These are phyloP conservation scores for Metschnikowia corniflorae DNA, from an alignment of 805 yeast species.

Conservation along the genomic window DNA sequence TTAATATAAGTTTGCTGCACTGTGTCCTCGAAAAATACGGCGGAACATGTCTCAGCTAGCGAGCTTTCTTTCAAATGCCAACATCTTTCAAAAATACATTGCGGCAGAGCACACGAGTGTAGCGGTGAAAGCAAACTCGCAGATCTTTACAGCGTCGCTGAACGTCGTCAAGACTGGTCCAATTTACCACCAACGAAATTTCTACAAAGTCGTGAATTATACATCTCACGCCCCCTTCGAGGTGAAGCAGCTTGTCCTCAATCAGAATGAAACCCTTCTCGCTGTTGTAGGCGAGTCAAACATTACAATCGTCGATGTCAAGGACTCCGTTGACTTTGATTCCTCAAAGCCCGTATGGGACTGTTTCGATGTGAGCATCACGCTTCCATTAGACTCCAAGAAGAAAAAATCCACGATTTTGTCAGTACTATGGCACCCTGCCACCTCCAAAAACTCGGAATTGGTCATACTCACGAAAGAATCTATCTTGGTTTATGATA, in stretches of 20 bases:
- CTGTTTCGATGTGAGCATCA: slow-evolving; percentile 3
- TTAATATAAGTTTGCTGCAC: too few species aligned
- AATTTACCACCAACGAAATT: slow-evolving; percentile 5
- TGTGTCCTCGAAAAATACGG: too few species aligned
- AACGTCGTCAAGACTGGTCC: slow-evolving; percentile 13
- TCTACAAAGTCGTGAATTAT: slow-evolving; percentile 7
- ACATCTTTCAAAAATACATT: slow-evolving; percentile 7
- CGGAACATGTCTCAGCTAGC: slow-evolving; percentile 4
- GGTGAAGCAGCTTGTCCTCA: slow-evolving; percentile 9
- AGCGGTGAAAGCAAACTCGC: slow-evolving; percentile 12
- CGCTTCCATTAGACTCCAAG: neutral
- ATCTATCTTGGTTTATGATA: slow-evolving; percentile 13
- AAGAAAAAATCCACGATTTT: neutral
- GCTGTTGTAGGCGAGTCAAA: slow-evolving; percentile 13
- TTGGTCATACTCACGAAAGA: slow-evolving; percentile 14
- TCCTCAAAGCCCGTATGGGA: slow-evolving; percentile 5
- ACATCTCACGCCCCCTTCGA: slow-evolving; percentile 3
- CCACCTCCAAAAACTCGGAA: slow-evolving; percentile 12
- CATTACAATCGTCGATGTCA: slow-evolving; percentile 10
- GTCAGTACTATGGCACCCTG: slow-evolving; percentile 17
- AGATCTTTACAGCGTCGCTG: slow-evolving; percentile 11
- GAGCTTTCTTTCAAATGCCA: slow-evolving; percentile 6
- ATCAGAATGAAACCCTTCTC: slow-evolving; percentile 10
- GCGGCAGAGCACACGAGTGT: neutral
- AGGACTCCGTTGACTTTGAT: slow-evolving; percentile 3